phyloP scores from a whole-genome alignment of 2,329 filamentous ascomycete genomes.

The Periconia macrospinosa region DNA sequence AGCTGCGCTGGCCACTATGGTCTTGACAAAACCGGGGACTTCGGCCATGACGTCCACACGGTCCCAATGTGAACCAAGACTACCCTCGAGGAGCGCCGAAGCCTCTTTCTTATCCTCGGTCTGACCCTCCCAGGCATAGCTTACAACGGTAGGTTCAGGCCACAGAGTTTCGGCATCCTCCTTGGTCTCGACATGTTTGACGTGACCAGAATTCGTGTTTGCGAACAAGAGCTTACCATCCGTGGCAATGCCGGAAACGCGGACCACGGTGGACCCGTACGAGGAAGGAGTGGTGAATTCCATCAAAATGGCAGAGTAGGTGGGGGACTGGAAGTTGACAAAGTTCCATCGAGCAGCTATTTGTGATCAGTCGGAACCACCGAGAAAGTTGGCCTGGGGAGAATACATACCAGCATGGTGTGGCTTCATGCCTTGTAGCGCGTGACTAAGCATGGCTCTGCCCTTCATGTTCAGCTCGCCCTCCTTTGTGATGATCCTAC shows the following conservation, averaged over 20 bases:
- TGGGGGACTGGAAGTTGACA: conserved; percentile 84
- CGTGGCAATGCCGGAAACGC: conserved; percentile 78
- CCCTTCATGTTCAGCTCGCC: conserved; percentile 83
- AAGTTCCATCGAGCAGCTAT: conserved; percentile 88
- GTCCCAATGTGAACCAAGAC: conserved; percentile 72
- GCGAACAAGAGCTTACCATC: conserved; percentile 79
- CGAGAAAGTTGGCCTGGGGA: neutral
- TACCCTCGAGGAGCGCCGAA: conserved; percentile 68
- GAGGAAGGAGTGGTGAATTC: conserved; percentile 92
- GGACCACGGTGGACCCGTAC: conserved; percentile 83
- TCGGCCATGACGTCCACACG: conserved; percentile 95
- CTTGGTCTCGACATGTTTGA: conserved; percentile 69
- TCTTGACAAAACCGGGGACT: conserved; percentile 93
- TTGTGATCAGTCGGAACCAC: conserved; percentile 10
- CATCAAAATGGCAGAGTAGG: conserved; percentile 89
- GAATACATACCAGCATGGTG: conserved; percentile 75
- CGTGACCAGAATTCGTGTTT: conserved; percentile 64
- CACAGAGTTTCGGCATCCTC: conserved; percentile 80
- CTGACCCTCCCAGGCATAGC: conserved; percentile 77
- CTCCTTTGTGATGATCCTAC: conserved; percentile 79
- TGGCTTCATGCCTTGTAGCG: conserved; percentile 97
- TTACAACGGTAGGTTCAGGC: conserved; percentile 79
- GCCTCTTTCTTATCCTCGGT: conserved; percentile 75
- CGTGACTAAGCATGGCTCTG: conserved; percentile 77
- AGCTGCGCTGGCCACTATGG: conserved; percentile 81